Evolutionary conservation across 345 rosid genomes (phyloP), one percentile per base, ranked within the genome.

Genomic region (Luvunga scandens): DNA sequence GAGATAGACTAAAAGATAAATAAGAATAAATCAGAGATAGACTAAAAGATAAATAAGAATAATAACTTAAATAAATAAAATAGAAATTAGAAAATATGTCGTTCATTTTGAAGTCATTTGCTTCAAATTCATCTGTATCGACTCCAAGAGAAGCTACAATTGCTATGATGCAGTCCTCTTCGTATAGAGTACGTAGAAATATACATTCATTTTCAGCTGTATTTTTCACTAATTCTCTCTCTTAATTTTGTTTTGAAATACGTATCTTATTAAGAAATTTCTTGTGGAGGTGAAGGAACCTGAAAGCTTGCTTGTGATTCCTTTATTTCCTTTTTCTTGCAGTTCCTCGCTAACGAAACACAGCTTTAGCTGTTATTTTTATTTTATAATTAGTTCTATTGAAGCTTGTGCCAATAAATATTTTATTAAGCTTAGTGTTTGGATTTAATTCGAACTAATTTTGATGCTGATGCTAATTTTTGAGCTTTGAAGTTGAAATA

Each of bases 121-220:
- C 89, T 2, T 79, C 84, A 56, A 88, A 85, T 81, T 83, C 92
- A 63, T 85, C 81, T 31, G 74, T 66, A 25, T 75, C 84, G 79
- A 81, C 74, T 80, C 82, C 86, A 50, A 83, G 82, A 66, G 92
- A 89, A 72, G 90, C 92, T 77, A 81, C 86, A 36, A 86, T 89
- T 87, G 85, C 92, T 68, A 76, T 89, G 85, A 84, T 88, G 76
- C 97, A 93, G 16, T 78, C 91, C 22, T 90, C 97, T 79, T 85
- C 97, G 78, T 90, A 80, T 75, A 80, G 78, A 83, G 98, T 93
- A 83, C 48, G 81, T 73, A 12, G 28, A 36, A 19, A 22, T 57
- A 22, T 9, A 72, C 61, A 39, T 70, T 6, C 30, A 31, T 33
- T 18, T n/a, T 57, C 0, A 39, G 64, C 27, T 18, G 22, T 42